These are phyloP conservation scores for Lizanozyma gosingica DNA, from an alignment of 1,139 yeast genomes.

Conservation along the genomic window DNA sequence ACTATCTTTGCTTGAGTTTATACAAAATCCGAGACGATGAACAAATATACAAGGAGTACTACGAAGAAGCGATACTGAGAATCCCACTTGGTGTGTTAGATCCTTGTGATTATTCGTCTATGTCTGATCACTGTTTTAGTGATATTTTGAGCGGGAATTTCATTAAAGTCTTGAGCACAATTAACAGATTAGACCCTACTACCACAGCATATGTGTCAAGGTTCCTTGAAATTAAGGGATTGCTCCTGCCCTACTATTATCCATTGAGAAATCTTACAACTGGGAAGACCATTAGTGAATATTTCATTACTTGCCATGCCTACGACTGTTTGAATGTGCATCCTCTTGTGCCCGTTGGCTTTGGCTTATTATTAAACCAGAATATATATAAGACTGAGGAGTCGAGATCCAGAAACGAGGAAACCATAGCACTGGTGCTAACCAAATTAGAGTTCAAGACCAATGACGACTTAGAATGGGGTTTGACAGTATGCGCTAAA, in stretches of 20 bases:
- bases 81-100: conserved; percentile 20
- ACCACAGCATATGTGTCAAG: conserved; percentile 62
- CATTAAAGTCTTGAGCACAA: conserved; percentile 48
- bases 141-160: conserved; percentile 52
- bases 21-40: conserved; percentile 47
- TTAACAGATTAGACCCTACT: conserved; percentile 56
- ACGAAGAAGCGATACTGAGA: conserved; percentile 22
- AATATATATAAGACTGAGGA: conserved; percentile 12
- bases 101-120: conserved; percentile 13
- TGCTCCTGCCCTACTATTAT: conserved; percentile 40
- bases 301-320: conserved; percentile 54
- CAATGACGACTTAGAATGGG: conserved; percentile 78
- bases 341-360: conserved; percentile 54
- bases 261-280: conserved; percentile 5
- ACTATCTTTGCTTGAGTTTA: conserved; percentile 49
- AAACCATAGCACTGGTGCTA: conserved; percentile 19
- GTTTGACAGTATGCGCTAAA: conserved; percentile 46
- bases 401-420: neutral
- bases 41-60: conserved; percentile 24
- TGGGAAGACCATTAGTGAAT: conserved; percentile 45
- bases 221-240: conserved; percentile 56
- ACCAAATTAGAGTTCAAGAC: conserved; percentile 51
- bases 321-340: conserved; percentile 39
- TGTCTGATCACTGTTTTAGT: conserved; percentile 50
- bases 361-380: conserved; percentile 39